Base-by-base conservation (phyloP, 2,329 filamentous ascomycete genomes). In the Erysiphe pulchra region DNA sequence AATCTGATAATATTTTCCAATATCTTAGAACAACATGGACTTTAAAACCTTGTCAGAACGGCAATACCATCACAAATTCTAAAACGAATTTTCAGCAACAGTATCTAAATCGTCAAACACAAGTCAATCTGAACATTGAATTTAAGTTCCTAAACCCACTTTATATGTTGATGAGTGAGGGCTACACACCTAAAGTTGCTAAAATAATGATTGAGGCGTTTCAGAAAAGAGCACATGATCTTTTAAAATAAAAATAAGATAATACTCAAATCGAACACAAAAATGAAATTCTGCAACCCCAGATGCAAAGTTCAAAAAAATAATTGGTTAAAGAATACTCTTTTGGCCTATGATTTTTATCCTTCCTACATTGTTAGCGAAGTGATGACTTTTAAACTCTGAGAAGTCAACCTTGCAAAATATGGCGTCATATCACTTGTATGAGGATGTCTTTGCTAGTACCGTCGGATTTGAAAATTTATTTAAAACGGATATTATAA, bases 171-270 rank as follows among this genome's bases (percentile, higher is more conserved):
- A 66, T 94, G 57, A 90, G 86, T 59, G 70, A 75, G 34, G 78
- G 81, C 32, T 77, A 90, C 20, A 83, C 84, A 51, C 79, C 83
- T 31, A 84, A 82, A 62, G 75, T 94, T 50, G 87, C 84, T 1
- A 76, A 75, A 4, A 68, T 80, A 51, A 93, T 98, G 85, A 80
- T 95, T 52, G 77, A 82, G 60, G 87, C 90, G 1, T 98, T 98
- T 65, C 86, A 94, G 64, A 72, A 73, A 61, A 70, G 81, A 56
- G 85, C 90, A 37, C 7, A 37, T 17, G 14, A 13, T 16, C 17
- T n/a, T 16, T 37, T 9, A 13, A 37, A 16, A 37, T 11, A 37
- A n/a, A 37, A 17, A 14, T 37, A 16, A 37, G 7, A 17, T n/a
- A 37, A n/a, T 8, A 14, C 8, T 37, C 13, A 37, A 6, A 37